Conservation (phyloP, 805 yeast species). For the Yarrowia phangngaensis region DNA sequence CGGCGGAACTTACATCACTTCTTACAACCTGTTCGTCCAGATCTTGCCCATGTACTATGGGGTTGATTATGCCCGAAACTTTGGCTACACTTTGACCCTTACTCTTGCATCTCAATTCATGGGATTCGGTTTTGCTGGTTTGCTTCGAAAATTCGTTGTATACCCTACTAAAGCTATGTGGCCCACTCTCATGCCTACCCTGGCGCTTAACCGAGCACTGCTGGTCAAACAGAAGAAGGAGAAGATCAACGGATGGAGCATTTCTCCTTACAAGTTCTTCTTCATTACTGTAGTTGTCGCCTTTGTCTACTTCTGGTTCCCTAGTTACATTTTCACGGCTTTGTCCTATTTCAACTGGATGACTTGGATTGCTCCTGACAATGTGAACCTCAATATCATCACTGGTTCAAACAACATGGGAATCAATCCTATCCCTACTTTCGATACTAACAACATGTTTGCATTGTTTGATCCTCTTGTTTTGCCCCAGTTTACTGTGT, state of each 20-base stretch:
- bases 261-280: conserved; percentile 54
- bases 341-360: conserved; percentile 63
- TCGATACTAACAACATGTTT: conserved; percentile 44
- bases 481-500: conserved; percentile 45
- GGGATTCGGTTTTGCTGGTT: conserved; percentile 55
- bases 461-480: conserved; percentile 40
- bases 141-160: conserved; percentile 49
- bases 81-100: conserved; percentile 47
- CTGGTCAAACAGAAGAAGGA: conserved; percentile 28
- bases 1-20: conserved; percentile 31
- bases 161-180: conserved; percentile 47
- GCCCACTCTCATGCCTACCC: conserved; percentile 56
- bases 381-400: conserved; percentile 56
- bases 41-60: conserved; percentile 38
- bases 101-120: conserved; percentile 50
- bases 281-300: conserved; percentile 42
- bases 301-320: conserved; percentile 64
- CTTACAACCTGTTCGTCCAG: conserved; percentile 32
- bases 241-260: conserved; percentile 56
- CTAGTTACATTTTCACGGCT: conserved; percentile 61
- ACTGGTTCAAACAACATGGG: conserved; percentile 62
- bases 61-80: conserved; percentile 38
- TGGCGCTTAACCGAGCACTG: conserved; percentile 50
- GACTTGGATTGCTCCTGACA: conserved; percentile 53
- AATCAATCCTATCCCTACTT: conserved; percentile 46